Base-by-base conservation (phyloP, 176 grass and related monocot species). In the Luzula sylvatica region DNA sequence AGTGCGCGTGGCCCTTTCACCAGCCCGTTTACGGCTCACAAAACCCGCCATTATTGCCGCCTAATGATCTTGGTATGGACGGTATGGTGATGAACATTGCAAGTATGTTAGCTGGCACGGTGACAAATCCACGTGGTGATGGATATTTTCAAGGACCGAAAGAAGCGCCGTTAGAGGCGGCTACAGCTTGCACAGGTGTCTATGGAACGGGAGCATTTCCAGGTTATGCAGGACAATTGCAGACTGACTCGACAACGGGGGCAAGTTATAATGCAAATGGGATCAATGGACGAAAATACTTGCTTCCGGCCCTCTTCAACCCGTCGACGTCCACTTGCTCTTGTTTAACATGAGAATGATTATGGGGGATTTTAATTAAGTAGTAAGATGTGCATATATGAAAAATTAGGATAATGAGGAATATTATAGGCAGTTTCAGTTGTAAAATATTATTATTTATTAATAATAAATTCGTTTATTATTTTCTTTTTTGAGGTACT, bases 1-100 rank as follows among this genome's bases (percentile, higher is more conserved):
- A 86, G 50, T 86, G 85, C 19, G 85, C 92, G 12, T 82, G 92
- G 78, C 85, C 85, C 9, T 82, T 90, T 75, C 85, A 96, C 50
- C 92, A 82, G 59, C 92, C 85, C 0, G 1, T 15, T 5, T 82
- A 90, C 47, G 81, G 85, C 0, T 84, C 92, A 0, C 88, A 86
- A 67, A 41, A 13, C 20, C 28, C 85, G 19, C 72, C 85, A 0
- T 70, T 90, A 2, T 35, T 52, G 16, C 51, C 81, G 3, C 92
- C 92, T 8, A 90, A 83, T 9, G 85, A 90, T 58, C 56, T 80
- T 11, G 85, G 72, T 12, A 29, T 68, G 11, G 86, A 90, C 54
- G 86, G 75, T 65, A 69, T 86, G 78, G 11, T 98, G 44, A 55
- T 87, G 45, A 86, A 87, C 69, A 57, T 94, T 7, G 88, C 88